phyloP scores from a whole-genome alignment of 805 yeast species.

The Teunomyces atbi region DNA sequence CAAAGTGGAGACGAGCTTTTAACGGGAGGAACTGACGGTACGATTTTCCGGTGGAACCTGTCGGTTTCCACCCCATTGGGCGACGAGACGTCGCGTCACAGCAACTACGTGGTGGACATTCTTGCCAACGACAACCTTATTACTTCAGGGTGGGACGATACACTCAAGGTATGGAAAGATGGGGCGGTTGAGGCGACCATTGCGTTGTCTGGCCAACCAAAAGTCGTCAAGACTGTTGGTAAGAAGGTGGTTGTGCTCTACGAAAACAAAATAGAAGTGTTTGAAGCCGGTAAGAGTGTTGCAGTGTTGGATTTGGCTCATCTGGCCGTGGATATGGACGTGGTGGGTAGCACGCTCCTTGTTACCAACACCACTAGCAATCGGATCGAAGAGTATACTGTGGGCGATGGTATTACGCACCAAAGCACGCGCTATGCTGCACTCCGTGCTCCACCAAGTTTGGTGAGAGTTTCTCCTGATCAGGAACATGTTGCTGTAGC shows the following conservation, averaged over 20 bases:
- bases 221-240: slow-evolving; percentile 26
- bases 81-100: slow-evolving; percentile 46
- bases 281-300: slow-evolving; percentile 11
- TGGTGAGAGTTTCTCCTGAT: slow-evolving; percentile 67
- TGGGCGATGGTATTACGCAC: slow-evolving; percentile 17
- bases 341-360: slow-evolving; percentile 20
- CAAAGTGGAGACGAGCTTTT: slow-evolving; percentile 29
- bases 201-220: slow-evolving; percentile 34
- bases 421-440: slow-evolving; percentile 25
- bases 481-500: slow-evolving; percentile 76
- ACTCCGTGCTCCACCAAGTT: slow-evolving; percentile 61
- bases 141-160: slow-evolving; percentile 91
- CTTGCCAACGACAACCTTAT: slow-evolving; percentile 20
- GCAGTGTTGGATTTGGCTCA: slow-evolving; percentile 19
- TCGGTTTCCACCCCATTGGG: slow-evolving; percentile 35
- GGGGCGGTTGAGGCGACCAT: slow-evolving; percentile 11
- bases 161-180: slow-evolving; percentile 44
- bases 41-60: slow-evolving; percentile 57
- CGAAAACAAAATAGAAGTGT: slow-evolving; percentile 29
- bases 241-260: slow-evolving; percentile 29
- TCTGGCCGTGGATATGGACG: slow-evolving; percentile 24
- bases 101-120: slow-evolving; percentile 64
- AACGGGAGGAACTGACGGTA: slow-evolving; percentile 85
- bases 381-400: slow-evolving; percentile 26
- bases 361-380: slow-evolving; percentile 31